phyloP scores from a whole-genome alignment of 78 protist genomes.

The Protostelium mycophagum region DNA sequence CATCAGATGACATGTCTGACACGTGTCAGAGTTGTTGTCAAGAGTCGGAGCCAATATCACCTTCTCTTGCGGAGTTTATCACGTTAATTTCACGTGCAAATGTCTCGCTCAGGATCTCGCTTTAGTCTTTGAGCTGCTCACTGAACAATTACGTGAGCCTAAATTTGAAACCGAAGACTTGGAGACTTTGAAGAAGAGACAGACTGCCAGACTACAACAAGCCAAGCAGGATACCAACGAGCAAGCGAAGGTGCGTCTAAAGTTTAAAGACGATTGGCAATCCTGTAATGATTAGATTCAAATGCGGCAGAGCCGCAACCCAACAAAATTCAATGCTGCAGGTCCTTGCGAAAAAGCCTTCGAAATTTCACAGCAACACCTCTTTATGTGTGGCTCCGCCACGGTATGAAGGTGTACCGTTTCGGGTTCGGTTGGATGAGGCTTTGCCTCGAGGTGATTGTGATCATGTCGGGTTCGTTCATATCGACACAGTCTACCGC shows the following conservation, averaged over 20 bases:
- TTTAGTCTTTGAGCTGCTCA: background rate
- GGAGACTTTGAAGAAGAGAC: background rate
- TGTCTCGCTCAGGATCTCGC: conserved; percentile 3
- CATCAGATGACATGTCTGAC: background rate
- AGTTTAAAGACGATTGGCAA: too few relatives aligned
- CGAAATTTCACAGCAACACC: too few relatives aligned
- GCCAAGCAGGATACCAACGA: background rate
- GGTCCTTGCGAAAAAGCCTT: too few relatives aligned
- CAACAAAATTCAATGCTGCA: too few relatives aligned
- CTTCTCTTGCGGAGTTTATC: background rate
- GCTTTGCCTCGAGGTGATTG: too few relatives aligned
- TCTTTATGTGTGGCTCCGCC: too few relatives aligned
- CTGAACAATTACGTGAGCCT: background rate
- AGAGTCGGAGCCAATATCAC: background rate
- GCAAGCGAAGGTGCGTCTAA: background rate
- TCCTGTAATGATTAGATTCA: too few relatives aligned
- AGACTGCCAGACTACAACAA: background rate
- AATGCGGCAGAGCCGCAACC: too few relatives aligned
- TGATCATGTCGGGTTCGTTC: too few relatives aligned
- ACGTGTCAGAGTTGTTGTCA: background rate
- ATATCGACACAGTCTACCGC: too few relatives aligned
- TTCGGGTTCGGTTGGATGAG: too few relatives aligned
- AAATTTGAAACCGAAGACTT: background rate
- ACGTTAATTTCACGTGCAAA: background rate
- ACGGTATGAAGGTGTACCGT: too few relatives aligned